phyloP scores from a whole-genome alignment of 345 rosid species.

The thale cress (Arabidopsis thaliana) region DNA sequence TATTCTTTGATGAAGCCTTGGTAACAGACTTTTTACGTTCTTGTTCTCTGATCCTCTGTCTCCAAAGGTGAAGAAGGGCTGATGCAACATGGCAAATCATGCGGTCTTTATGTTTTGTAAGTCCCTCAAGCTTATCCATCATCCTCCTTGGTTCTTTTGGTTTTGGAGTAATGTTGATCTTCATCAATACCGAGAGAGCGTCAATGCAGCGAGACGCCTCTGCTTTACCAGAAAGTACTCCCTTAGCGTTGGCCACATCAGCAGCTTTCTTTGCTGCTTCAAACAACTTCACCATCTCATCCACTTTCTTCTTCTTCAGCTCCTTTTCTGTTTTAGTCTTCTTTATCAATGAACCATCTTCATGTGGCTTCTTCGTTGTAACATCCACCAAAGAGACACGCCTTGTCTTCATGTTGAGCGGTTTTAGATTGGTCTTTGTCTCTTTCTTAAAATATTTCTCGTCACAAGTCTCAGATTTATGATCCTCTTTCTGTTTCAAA shows the following conservation, averaged over 20 bases:
- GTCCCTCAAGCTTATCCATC: slow-evolving; percentile 25
- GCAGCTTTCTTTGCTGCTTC: slow-evolving; percentile 36
- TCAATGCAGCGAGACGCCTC: neutral
- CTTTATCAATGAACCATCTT: neutral
- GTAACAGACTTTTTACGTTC: neutral
- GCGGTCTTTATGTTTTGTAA: slow-evolving; percentile 30
- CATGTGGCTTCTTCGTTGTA: neutral
- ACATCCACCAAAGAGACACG: neutral
- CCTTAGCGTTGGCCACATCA: slow-evolving; percentile 20
- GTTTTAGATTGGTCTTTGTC: neutral
- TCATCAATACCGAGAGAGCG: neutral
- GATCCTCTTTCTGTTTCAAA: neutral
- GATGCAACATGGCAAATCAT: neutral
- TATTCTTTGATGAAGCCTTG: neutral
- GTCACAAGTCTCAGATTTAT: neutral
- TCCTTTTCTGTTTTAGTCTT: neutral
- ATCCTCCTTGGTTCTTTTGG: slow-evolving; percentile 11
- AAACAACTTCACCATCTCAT: slow-evolving; percentile 14
- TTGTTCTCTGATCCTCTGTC: slow-evolving; percentile 14
- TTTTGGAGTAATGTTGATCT: neutral
- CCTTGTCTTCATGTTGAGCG: neutral
- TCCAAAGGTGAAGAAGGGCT: slow-evolving; percentile 18
- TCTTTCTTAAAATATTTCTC: neutral
- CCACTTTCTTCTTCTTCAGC: neutral
- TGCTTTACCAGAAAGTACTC: slow-evolving; percentile 9